These are phyloP conservation scores for Yamadazyma buinensis DNA, from an alignment of 1,139 yeast species.

Conservation along the genomic window DNA sequence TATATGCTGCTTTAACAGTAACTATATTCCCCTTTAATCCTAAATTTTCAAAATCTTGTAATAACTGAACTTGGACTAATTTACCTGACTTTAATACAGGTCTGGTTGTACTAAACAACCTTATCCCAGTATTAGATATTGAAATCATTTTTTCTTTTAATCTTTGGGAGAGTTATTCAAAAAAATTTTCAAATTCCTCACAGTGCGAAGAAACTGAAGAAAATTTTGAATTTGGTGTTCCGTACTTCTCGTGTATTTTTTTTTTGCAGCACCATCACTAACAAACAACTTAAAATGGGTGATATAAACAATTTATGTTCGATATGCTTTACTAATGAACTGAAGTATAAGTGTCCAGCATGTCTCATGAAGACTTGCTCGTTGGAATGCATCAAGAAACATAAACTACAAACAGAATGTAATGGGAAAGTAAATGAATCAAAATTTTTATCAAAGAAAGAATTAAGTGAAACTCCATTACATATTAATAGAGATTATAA, in stretches of 20 bases:
- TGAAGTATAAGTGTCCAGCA: constrained; percentile 83
- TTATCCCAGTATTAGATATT: too few species aligned
- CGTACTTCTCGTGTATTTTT: too few species aligned
- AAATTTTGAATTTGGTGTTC: neutral
- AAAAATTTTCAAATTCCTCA: constrained; percentile 1
- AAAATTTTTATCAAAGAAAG: constrained; percentile 48
- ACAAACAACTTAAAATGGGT: constrained; percentile 4
- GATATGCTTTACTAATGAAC: constrained; percentile 43
- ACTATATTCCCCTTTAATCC: constrained; percentile 72
- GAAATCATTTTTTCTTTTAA: too few species aligned
- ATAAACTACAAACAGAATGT: constrained; percentile 62
- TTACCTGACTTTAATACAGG: too few species aligned
- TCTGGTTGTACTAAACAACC: constrained; percentile 28
- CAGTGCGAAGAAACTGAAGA: neutral
- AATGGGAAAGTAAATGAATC: constrained; percentile 65
- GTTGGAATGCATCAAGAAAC: constrained; percentile 64
- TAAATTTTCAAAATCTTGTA: constrained; percentile 58
- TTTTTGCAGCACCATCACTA: too few species aligned
- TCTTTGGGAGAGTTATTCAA: too few species aligned
- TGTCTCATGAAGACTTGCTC: constrained; percentile 70
- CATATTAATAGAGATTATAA: constrained; percentile 81
- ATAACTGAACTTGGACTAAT: constrained; percentile 58
- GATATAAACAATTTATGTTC: constrained; percentile 30
- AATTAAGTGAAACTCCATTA: constrained; percentile 25
- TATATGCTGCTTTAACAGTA: constrained; percentile 73